Evolutionary conservation across 768 basidiomycete genomes (phyloP), one percentile per base, ranked within the genome.

Genomic region (Lactarius indigo): DNA sequence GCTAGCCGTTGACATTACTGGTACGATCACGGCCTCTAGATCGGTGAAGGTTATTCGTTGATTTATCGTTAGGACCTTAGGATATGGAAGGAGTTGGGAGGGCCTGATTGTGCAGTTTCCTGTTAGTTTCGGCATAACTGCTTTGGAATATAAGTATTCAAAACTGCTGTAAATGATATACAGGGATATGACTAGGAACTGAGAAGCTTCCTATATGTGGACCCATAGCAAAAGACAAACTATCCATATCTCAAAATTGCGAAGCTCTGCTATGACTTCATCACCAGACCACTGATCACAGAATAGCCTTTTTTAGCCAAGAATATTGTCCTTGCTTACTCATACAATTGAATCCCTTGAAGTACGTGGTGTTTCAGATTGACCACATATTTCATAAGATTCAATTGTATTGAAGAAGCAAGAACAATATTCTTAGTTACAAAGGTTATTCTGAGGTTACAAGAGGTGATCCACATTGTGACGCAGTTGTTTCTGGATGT

Each of bases 1-100:
- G 74, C 76, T 96, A 31, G 84, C 84, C 2, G 93, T 95, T 12
- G 95, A 93, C 77, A 91, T 97, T 61, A 87, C 86, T 12, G 94
- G 94, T 92, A 68, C 62, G 85, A 78, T 35, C 39, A 26, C 44
- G 12, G 20, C 8, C 37, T 35, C 26, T 15, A 15, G 20, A n/a
- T 41, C 4, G 15, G 33, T 5, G 12, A 30, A 20, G 5, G 18
- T 15, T 20, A 20, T 10, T 17, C 17, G 17, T 41, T 61, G 17
- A 41, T 47, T 50, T n/a, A 47, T 17, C n/a, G 20, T 18, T 26
- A 26, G 12, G 26, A 15, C 6, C 58, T 2, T 56, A 80, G 77
- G 78, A 71, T 80, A 78, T 52, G 77, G 78, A 52, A 74, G 30
- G 44, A 50, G 13, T 7, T 10, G 28, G 37, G 5, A n/a, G 31